These are phyloP conservation scores for Cercospora beticola DNA, from an alignment of 2,329 filamentous ascomycete species.

Conservation along the genomic window DNA sequence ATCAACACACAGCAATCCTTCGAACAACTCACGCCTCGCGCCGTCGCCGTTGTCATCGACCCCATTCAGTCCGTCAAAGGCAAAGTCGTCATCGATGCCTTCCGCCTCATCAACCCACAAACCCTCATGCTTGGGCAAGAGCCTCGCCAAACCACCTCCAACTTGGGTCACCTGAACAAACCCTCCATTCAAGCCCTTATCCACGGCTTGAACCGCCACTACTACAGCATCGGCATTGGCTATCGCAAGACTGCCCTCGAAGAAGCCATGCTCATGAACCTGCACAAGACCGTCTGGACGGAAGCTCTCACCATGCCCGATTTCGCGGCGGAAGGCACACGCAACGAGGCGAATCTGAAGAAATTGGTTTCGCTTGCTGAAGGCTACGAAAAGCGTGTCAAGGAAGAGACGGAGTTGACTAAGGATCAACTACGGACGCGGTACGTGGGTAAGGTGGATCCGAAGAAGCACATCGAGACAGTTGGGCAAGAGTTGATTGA, in stretches of 20 bases:
- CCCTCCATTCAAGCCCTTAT: slow-evolving; percentile 99
- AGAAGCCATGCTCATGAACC: slow-evolving; percentile 99
- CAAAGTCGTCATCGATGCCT: slow-evolving; percentile 98
- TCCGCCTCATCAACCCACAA: slow-evolving; percentile 97
- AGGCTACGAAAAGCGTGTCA: slow-evolving; percentile 97
- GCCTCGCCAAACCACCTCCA: slow-evolving; percentile 94
- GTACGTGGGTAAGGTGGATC: slow-evolving; percentile 98
- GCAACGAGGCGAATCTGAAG: slow-evolving; percentile 86
- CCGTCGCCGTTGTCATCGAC: slow-evolving; percentile 96
- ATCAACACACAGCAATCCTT: slow-evolving; percentile 99
- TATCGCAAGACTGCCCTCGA: slow-evolving; percentile 94
- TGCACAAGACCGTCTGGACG: slow-evolving; percentile 99
- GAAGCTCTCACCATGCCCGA: slow-evolving; percentile 96
- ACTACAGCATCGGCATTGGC: slow-evolving; percentile 98
- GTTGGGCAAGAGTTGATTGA: slow-evolving; percentile 96
- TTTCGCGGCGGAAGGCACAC: slow-evolving; percentile 78
- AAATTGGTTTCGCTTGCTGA: slow-evolving; percentile 86
- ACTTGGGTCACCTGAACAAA: slow-evolving; percentile 97
- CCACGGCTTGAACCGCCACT: slow-evolving; percentile 95
- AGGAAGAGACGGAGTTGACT: slow-evolving; percentile 95
- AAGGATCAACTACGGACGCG: slow-evolving; percentile 98
- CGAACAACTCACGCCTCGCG: slow-evolving; percentile 93
- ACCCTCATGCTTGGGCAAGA: slow-evolving; percentile 97
- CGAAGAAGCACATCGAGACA: slow-evolving; percentile 98
- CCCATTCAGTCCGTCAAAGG: slow-evolving; percentile 99